Percentiles rank a stretch among this genome's conserved stretches.
Conservation (phyloP, 2,329 filamentous ascomycete genomes). For the Chaetomium globosum region DNA sequence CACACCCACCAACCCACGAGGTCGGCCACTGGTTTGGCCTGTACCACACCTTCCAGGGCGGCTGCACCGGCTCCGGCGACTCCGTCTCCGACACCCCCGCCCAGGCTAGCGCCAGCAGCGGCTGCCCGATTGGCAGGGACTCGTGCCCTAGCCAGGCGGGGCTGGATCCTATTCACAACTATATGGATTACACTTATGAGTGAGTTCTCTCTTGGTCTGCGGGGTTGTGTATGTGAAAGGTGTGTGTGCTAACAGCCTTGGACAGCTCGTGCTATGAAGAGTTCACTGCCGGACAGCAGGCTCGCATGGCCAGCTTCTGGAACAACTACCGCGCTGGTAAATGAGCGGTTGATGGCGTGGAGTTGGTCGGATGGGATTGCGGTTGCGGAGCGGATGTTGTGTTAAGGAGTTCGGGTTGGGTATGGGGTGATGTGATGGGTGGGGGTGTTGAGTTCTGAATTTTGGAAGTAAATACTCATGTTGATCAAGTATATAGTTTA, state of each 20-base stretch:
- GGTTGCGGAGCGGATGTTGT: too few species aligned
- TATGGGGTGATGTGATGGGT: too few species aligned
- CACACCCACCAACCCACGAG: constrained; percentile 47
- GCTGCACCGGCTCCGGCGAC: constrained; percentile 46
- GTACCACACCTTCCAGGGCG: constrained; percentile 50
- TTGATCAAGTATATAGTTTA: too few species aligned
- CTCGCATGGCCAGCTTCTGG: constrained; percentile 42
- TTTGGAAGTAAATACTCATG: too few species aligned
- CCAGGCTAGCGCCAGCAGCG: constrained; percentile 41
- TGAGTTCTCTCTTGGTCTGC: constrained; percentile 19
- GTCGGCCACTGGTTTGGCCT: constrained; percentile 51
- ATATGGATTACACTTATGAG: constrained; percentile 47
- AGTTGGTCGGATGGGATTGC: too few species aligned
- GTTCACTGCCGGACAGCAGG: constrained; percentile 45
- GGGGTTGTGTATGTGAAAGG: neutral
- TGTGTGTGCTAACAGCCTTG: neutral
- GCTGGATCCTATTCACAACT: constrained; percentile 44
- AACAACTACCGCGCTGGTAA: constrained; percentile 37
- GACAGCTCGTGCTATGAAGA: constrained; percentile 43
- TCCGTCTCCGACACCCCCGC: constrained; percentile 47
- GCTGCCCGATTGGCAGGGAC: constrained; percentile 45
- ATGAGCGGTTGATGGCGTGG: constrained; percentile 3
- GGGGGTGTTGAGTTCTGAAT: too few species aligned
- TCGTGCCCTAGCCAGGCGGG: constrained; percentile 40
- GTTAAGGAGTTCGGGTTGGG: too few species aligned